Base-by-base conservation (phyloP, 371 early-diverging fungal genomes). In the Rhizopus microsporus region DNA sequence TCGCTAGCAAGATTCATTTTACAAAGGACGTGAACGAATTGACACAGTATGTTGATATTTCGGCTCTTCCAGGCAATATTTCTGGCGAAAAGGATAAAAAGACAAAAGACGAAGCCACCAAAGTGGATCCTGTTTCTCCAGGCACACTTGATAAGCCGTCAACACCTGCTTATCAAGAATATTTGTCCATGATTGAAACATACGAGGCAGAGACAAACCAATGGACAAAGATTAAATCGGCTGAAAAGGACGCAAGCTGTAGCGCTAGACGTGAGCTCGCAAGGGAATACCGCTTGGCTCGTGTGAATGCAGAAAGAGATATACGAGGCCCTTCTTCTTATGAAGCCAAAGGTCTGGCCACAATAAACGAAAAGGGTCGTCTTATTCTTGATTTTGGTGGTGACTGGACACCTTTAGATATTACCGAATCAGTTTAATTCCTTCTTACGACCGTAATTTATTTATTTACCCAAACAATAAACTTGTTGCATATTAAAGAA, bases 1-100 rank as follows among this genome's bases (percentile, higher is more conserved):
- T 95, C 3, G 89, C 88, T 3, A 65, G 84, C 67, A 95, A 95
- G 71, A 86, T 95, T 68, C 77, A 78, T 34, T 95, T 95, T 67
- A 82, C 87, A 9, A 82, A 86, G 51, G 72, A 71, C 32, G 61
- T 79, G 38, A 72, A 75, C 10, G 88, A 89, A 29, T 63, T 96
- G 35, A 59, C 68, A 10, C 74, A 88, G 10, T 82, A 77, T 47
- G 87, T 95, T 42, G 77, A 79, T 12, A 55, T 45, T 7, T 57
- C 52, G 7, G 55, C 56, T 42, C 61, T 74, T 12, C 78, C 78
- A 4, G 64, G 60, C 8, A 67, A 54, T 16, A 68, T 75, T 38
- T 61, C 69, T 16, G 69, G 62, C 7, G 69, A 69, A 17, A 64
- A 60, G 1, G 63, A 58, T 39, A 59, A 57, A 32, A 57, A 65